Conservation (phyloP, 1,284 basidiomycete genomes). For the Trametes polyzona region DNA sequence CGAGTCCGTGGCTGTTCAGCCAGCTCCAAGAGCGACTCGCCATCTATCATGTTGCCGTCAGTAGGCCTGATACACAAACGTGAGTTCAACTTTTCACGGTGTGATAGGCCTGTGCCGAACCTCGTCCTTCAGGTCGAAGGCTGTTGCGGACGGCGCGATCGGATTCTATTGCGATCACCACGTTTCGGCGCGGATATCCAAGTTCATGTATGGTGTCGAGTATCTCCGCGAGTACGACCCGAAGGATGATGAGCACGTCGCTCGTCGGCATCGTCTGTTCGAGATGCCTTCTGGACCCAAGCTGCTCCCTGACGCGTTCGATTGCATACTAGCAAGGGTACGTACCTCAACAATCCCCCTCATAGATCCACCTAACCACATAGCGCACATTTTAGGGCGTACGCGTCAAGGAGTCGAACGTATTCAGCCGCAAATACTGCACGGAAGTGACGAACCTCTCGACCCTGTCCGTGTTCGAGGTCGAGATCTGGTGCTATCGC, state of each 20-base stretch:
- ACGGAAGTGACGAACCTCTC: slow-evolving; percentile 76
- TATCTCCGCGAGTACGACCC: slow-evolving; percentile 70
- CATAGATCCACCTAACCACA: no score
- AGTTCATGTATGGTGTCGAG: slow-evolving; percentile 81
- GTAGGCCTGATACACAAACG: slow-evolving; percentile 78
- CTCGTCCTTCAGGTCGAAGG: slow-evolving; percentile 60
- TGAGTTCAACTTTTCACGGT: slow-evolving; percentile 30
- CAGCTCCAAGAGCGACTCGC: slow-evolving; percentile 70
- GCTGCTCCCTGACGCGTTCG: slow-evolving; percentile 76
- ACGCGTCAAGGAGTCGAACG: slow-evolving; percentile 78
- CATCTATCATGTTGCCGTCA: slow-evolving; percentile 60
- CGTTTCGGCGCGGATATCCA: slow-evolving; percentile 76
- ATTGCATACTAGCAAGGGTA: slow-evolving; percentile 74
- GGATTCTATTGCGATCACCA: slow-evolving; percentile 84
- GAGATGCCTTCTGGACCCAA: slow-evolving; percentile 77
- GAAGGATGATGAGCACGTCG: slow-evolving; percentile 65
- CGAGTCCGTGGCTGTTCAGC: slow-evolving; percentile 76
- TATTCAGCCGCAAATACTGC: slow-evolving; percentile 79
- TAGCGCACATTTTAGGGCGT: slow-evolving; percentile 37
- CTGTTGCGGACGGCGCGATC: slow-evolving; percentile 79
- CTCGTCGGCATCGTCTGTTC: slow-evolving; percentile 65
- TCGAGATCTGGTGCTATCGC: slow-evolving; percentile 80
- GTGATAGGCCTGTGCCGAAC: not conserved
- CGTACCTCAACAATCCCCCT: slow-evolving; percentile 34
- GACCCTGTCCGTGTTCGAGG: slow-evolving; percentile 77